Evolutionary conservation across 2,329 filamentous ascomycete genomes (phyloP).

Genomic region (Chrysoporthe puriensis): DNA sequence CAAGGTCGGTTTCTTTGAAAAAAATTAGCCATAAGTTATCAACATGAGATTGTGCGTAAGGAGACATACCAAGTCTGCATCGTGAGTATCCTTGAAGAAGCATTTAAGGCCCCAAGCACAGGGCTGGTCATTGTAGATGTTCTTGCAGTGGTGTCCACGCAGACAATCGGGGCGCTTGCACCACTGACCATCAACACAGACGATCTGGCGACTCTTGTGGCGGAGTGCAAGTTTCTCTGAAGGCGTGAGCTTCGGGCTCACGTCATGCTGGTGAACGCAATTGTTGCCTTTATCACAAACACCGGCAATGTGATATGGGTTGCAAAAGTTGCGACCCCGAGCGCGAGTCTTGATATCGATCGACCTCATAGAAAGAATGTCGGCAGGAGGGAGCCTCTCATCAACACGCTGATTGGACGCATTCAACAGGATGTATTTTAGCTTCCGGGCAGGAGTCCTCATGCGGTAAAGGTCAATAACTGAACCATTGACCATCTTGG

Average conservation of each 20-base stretch:
- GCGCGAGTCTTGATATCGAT: slow-evolving; percentile 21
- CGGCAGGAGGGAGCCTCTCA: slow-evolving; percentile 21
- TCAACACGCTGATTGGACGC: slow-evolving; percentile 27
- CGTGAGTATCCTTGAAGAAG: slow-evolving; percentile 27
- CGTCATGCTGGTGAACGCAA: slow-evolving; percentile 25
- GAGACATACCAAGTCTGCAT: slow-evolving; percentile 10
- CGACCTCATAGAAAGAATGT: slow-evolving; percentile 15
- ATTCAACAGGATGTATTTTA: slow-evolving; percentile 25
- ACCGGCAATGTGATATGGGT: slow-evolving; percentile 23
- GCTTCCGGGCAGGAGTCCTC: slow-evolving; percentile 14
- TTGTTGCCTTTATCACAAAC: slow-evolving; percentile 21
- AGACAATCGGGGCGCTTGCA: slow-evolving; percentile 23
- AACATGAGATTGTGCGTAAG: background rate
- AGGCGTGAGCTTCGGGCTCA: slow-evolving; percentile 6
- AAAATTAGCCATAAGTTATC: background rate
- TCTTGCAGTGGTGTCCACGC: slow-evolving; percentile 29
- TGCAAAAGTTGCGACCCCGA: slow-evolving; percentile 29
- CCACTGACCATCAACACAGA: slow-evolving; percentile 21
- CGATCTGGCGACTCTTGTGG: slow-evolving; percentile 28
- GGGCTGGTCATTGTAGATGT: slow-evolving; percentile 17
- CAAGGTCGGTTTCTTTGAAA: slow-evolving; percentile 12
- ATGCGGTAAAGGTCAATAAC: slow-evolving; percentile 27
- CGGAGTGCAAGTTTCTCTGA: slow-evolving; percentile 25
- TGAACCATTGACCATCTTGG: slow-evolving; percentile 23
- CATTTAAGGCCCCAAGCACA: slow-evolving; percentile 25